phyloP scores from a whole-genome alignment of 176 grass and related monocot genomes.

The Eleusine indica region DNA sequence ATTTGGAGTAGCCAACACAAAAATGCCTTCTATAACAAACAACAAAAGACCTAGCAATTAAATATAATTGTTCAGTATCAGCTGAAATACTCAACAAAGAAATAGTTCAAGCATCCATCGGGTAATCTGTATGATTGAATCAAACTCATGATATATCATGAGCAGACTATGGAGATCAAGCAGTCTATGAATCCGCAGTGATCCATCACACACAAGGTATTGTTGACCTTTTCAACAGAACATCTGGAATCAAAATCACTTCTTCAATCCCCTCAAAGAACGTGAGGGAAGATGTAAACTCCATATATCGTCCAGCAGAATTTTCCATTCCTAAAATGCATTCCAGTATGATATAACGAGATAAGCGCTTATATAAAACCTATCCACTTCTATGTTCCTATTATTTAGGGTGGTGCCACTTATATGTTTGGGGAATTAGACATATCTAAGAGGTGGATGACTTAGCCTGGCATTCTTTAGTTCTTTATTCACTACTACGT shows the following conservation, averaged over 20 bases:
- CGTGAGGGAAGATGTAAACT: slow-evolving; percentile 15
- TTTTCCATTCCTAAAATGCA: not conserved
- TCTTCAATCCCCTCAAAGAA: slow-evolving; percentile 2
- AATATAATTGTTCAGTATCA: slow-evolving; percentile 26
- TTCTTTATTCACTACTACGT: not conserved
- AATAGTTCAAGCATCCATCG: slow-evolving; percentile 7
- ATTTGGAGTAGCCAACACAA: slow-evolving; percentile 8
- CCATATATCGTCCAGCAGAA: not conserved
- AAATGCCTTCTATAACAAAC: slow-evolving; percentile 26
- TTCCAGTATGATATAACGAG: not conserved
- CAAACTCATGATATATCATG: slow-evolving; percentile 12
- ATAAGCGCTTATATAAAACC: not conserved
- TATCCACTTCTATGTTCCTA: not conserved
- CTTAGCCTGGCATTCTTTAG: not conserved
- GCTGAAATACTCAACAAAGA: slow-evolving; percentile 7
- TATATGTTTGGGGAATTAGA: slow-evolving; percentile 10
- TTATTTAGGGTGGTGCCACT: not conserved
- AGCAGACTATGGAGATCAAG: not conserved
- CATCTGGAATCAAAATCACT: slow-evolving; percentile 12
- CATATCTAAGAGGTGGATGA: not conserved
- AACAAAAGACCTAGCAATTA: slow-evolving; percentile 30
- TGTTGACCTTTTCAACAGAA: slow-evolving; percentile 24
- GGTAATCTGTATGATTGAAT: slow-evolving; percentile 2
- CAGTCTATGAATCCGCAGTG: not conserved
- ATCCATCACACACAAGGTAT: not conserved